Evolutionary conservation across 345 rosid genomes (phyloP).

Genomic region (Euphorbia pulcherrima): DNA sequence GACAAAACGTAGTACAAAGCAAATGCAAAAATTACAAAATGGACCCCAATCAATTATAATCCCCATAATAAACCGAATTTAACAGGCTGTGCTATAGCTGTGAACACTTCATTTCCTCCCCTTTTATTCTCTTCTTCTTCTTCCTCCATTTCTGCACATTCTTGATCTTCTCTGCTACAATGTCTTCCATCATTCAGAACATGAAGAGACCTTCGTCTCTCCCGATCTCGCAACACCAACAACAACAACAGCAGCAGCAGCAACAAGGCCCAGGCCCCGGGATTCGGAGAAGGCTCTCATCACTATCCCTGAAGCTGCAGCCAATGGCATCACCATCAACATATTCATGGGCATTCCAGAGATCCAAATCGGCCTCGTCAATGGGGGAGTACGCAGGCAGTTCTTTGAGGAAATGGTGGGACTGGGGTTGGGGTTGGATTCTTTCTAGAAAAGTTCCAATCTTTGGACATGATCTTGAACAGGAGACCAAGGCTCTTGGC

Average conservation of each 20-base stretch:
- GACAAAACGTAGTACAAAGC: not conserved
- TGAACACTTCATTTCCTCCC: slow-evolving; percentile 33
- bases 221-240: slow-evolving; percentile 43
- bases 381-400: slow-evolving; percentile 52
- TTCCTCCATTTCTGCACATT: not conserved
- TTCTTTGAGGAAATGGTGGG: slow-evolving; percentile 79
- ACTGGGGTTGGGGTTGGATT: slow-evolving; percentile 85
- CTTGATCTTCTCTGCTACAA: slow-evolving; percentile 8
- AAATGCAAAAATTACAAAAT: not conserved
- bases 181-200: slow-evolving; percentile 62
- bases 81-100: slow-evolving; percentile 57
- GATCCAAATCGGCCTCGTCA: slow-evolving; percentile 65
- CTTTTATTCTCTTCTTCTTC: slow-evolving; percentile 8
- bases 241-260: not conserved
- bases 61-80: slow-evolving; percentile 23
- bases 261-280: too few relatives aligned
- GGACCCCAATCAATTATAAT: slow-evolving; percentile 29
- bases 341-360: slow-evolving; percentile 44
- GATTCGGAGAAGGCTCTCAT: slow-evolving; percentile 69
- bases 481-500: slow-evolving; percentile 56
- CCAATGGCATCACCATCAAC: slow-evolving; percentile 33
- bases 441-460: slow-evolving; percentile 62
- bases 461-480: slow-evolving; percentile 80
- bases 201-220: slow-evolving; percentile 40
- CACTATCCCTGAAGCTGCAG: slow-evolving; percentile 56